phyloP scores from a whole-genome alignment of 2,329 filamentous ascomycete species.

The Fusarium sacchari region DNA sequence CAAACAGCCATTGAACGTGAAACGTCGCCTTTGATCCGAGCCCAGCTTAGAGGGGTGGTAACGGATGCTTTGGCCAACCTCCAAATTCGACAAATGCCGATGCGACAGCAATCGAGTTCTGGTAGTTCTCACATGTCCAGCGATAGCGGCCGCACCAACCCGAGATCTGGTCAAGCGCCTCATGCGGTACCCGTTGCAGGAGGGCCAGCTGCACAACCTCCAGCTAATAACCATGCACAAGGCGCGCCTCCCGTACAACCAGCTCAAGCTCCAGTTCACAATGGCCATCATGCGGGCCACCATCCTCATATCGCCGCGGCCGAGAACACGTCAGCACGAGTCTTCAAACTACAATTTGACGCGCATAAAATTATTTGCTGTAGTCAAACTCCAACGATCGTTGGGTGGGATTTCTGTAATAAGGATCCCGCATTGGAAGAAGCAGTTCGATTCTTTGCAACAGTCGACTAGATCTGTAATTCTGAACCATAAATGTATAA shows the following conservation, averaged over 20 bases:
- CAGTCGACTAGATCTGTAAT: slow-evolving; percentile 54
- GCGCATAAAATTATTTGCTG: slow-evolving; percentile 93
- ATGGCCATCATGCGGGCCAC: slow-evolving; percentile 14
- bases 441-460: slow-evolving; percentile 80
- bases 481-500: background rate
- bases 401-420: slow-evolving; percentile 98
- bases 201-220: slow-evolving; percentile 15
- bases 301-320: slow-evolving; percentile 58
- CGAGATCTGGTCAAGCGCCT: slow-evolving; percentile 1
- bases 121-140: slow-evolving; percentile 3
- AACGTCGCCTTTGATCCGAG: slow-evolving; percentile 57
- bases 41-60: slow-evolving; percentile 62
- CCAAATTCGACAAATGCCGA: slow-evolving; percentile 55
- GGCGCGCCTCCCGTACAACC: slow-evolving; percentile 36
- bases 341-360: slow-evolving; percentile 98
- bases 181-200: background rate
- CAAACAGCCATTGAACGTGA: slow-evolving; percentile 63
- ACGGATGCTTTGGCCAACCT: slow-evolving; percentile 57
- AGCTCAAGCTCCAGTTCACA: slow-evolving; percentile 12
- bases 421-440: slow-evolving; percentile 82
- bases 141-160: slow-evolving; percentile 11
- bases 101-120: slow-evolving; percentile 36
- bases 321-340: slow-evolving; percentile 66
- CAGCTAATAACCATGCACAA: slow-evolving; percentile 27
- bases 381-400: slow-evolving; percentile 89